Evolutionary conservation across 176 grass and related monocot species (phyloP).

Genomic region (Zea luxurians): DNA sequence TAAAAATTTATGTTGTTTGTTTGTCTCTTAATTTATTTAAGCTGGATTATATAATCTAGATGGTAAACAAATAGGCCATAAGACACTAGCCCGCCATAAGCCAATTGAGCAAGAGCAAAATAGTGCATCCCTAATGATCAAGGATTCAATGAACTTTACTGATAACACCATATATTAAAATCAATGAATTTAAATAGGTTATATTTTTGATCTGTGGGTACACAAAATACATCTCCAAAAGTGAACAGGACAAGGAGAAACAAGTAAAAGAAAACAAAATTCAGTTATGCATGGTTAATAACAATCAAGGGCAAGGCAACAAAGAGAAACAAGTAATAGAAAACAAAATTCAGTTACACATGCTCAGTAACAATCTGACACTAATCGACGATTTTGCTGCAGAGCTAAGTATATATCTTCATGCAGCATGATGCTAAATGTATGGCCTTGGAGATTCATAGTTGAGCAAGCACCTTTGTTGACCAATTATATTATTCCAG

Average conservation of each 20-base stretch:
- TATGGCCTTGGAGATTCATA: constrained; percentile 21
- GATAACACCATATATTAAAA: neutral
- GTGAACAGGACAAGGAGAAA: neutral
- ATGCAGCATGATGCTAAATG: constrained; percentile 13
- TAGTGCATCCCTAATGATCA: neutral
- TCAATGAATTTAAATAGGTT: neutral
- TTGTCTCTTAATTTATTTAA: too few relatives aligned
- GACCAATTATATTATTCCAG: constrained; percentile 33
- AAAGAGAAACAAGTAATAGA: neutral
- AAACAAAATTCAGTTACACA: neutral
- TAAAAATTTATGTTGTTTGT: too few relatives aligned
- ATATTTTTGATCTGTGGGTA: neutral
- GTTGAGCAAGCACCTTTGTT: neutral
- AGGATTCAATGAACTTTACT: neutral
- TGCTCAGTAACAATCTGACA: constrained; percentile 4
- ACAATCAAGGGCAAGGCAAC: neutral
- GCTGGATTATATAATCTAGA: too few relatives aligned
- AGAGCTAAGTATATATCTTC: constrained; percentile 25
- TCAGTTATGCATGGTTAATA: neutral
- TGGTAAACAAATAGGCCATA: too few relatives aligned
- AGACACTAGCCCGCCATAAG: neutral
- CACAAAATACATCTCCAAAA: neutral
- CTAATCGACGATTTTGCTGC: constrained; percentile 37
- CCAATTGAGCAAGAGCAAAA: neutral
- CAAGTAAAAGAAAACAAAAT: neutral